Base-by-base conservation (phyloP, 2,329 filamentous ascomycete species). In the Mariannaea sp. region DNA sequence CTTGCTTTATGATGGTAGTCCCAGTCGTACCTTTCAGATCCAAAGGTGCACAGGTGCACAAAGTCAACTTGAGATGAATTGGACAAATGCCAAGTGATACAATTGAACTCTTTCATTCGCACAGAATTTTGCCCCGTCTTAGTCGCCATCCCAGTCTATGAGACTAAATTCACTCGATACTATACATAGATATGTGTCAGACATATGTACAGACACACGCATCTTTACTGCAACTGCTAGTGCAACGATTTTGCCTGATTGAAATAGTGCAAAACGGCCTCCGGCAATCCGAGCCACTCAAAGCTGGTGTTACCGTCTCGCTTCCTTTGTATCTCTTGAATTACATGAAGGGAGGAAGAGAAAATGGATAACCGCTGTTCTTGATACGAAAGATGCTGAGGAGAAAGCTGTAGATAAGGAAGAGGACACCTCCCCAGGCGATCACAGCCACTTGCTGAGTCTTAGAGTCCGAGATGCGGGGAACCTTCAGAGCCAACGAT, bases 291-390 rank as follows among this genome's bases (percentile, higher is more conserved):
- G 29, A 32, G 9, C 29, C 13, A 32, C 29, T 7, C 26, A 13
- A 8, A 12, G 29, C 29, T 13, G 19, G 26, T 33, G 7, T 20
- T n/a, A 22, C 41, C 9, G 14, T 12, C 14, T 36, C 22, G 22
- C 22, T 5, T 24, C 22, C 22, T 5, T 8, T 24, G 5, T 24
- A 5, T n/a, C 22, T n/a, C 26, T 19, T 9, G 17, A 5, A 35
- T 16, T 73, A 85, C 75, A 86, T 80, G 73, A 99, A 97, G 9
- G 94, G 94, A 49, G 94, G 94, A 57, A 99, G 81, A 68, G 86
- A 92, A 76, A 97, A 97, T 13, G 92, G 92, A 74, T 99, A 99
- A 19, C 91, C 91, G 27, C 86, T 86, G 70, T 97, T 99, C 86
- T 99, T 99, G 66, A 89, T 80, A 66, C 92, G 86, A 82, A 99